Evolutionary conservation across 1,139 yeast species (phyloP), one percentile per base, ranked within the genome.

Genomic region (Diutina catenulata): DNA sequence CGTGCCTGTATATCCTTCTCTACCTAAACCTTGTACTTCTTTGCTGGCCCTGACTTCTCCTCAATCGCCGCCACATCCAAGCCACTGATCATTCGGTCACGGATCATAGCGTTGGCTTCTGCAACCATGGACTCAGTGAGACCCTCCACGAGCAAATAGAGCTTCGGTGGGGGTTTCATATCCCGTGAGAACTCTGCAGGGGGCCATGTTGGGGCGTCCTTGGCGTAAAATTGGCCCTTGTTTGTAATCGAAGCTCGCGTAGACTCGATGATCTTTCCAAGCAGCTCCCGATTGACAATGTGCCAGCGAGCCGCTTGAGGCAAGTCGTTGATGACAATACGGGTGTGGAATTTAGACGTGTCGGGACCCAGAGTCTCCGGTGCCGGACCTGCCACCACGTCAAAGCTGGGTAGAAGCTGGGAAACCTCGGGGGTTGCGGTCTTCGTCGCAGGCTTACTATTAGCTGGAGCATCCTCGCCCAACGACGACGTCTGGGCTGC

Each of bases 281-380:
- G 64, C 36, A 74, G 77, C 3, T 80, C 79, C 24, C 81, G 69
- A 43, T 80, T 78, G 3, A 88, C 78, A 4, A 83, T 88, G 38
- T 70, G 70, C 93, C 94, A 80, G 47, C 98, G 64, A 0, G 88
- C 91, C 35, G 72, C 67, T 49, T 82, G 91, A 0, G 97, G 95
- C 23, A 83, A 64, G 51, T 91, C 96, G 49, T 91, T 91, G 46
- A 88, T 79, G 38, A 76, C 74, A 40, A 91, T 67, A 31, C 76
- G 70, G 1, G 95, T 80, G 48, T 78, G 81, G 60, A 65, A 84
- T 22, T 74, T 70, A 21, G 80, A 70, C 19, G 68, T 61, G 44
- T 79, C 87, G 1, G 86, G 80, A 0, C 73, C 68, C 36, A 76
- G 68, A 14, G 82, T 70, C 41, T 80, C 83, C 3, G 76, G 74